A percentile compares a stretch with the other conserved stretches of the same genome.
Conservation (phyloP, 2,329 filamentous ascomycete genomes). For the Bertia moriformis region DNA sequence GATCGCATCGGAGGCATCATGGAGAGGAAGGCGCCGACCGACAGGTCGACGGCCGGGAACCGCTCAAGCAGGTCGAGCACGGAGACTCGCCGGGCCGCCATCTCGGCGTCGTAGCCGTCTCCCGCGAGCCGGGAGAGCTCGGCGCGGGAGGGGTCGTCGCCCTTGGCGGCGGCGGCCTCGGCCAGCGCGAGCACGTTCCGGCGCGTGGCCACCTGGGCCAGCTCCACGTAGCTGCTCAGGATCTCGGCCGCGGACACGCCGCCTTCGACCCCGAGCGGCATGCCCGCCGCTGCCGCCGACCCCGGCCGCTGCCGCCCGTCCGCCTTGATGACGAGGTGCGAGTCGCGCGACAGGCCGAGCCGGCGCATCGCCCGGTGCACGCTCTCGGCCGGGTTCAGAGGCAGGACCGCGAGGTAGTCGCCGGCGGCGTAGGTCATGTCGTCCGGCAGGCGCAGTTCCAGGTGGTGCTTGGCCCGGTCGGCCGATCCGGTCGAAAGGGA, state of each 20-base stretch:
- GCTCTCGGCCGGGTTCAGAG: conserved; percentile 48
- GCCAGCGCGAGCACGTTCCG: conserved; percentile 26
- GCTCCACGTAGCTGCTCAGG: conserved; percentile 57
- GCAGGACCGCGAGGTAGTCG: conserved; percentile 64
- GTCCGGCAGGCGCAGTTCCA: conserved; percentile 53
- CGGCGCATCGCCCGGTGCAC: conserved; percentile 48
- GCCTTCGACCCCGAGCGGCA: background rate
- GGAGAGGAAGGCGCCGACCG: conserved; percentile 52
- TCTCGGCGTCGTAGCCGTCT: conserved; percentile 28
- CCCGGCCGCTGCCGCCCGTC: conserved; percentile 11
- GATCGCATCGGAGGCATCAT: conserved; percentile 67
- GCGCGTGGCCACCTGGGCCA: conserved; percentile 56
- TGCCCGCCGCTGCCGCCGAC: too few species aligned
- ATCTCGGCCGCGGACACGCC: conserved; percentile 44
- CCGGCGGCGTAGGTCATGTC: conserved; percentile 55
- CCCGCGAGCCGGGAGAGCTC: conserved; percentile 31
- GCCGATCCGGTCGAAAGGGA: conserved; percentile 28
- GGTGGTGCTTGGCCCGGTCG: conserved; percentile 43
- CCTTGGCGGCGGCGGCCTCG: conserved; percentile 28
- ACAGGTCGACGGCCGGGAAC: conserved; percentile 41
- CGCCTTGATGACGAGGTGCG: conserved; percentile 44
- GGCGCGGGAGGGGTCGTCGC: conserved; percentile 31
- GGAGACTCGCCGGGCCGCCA: conserved; percentile 42
- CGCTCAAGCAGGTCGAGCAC: conserved; percentile 57
- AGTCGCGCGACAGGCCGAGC: conserved; percentile 58